These are phyloP conservation scores for Penicillium thymicola DNA, from an alignment of 2,329 filamentous ascomycete species.

Conservation along the genomic window DNA sequence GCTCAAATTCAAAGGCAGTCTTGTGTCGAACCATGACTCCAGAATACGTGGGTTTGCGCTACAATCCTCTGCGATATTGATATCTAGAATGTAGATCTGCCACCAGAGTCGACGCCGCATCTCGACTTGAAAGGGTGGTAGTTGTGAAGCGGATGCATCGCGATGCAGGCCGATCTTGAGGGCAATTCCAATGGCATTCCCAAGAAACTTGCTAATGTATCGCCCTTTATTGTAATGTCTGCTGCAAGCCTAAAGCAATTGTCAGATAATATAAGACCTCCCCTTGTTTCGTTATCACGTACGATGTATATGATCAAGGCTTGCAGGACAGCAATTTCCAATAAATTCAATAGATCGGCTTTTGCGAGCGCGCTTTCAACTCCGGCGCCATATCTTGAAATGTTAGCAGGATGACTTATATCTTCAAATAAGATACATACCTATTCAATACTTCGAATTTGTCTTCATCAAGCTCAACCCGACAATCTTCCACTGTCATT, in stretches of 20 bases:
- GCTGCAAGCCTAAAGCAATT: slow-evolving; percentile 13
- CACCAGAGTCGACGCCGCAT: slow-evolving; percentile 12
- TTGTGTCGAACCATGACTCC: slow-evolving; percentile 11
- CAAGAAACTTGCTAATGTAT: slow-evolving; percentile 8
- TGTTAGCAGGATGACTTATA: background rate
- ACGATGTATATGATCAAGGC: slow-evolving; percentile 23
- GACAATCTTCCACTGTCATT: background rate
- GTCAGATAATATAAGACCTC: background rate
- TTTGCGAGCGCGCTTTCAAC: slow-evolving; percentile 13
- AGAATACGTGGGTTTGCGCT: slow-evolving; percentile 10
- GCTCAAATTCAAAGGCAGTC: slow-evolving; percentile 16
- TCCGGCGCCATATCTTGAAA: slow-evolving; percentile 13
- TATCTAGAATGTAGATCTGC: background rate
- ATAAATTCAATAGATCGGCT: slow-evolving; percentile 8
- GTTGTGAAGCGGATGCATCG: slow-evolving; percentile 1
- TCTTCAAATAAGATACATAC: slow-evolving; percentile 1
- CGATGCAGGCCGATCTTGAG: slow-evolving; percentile 14
- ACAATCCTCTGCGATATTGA: slow-evolving; percentile 7
- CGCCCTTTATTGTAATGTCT: slow-evolving; percentile 13
- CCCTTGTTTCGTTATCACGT: background rate
- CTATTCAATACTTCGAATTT: slow-evolving; percentile 7
- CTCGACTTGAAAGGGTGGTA: slow-evolving; percentile 18
- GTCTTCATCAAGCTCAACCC: slow-evolving; percentile 10
- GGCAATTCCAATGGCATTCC: slow-evolving; percentile 11
- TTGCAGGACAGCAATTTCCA: slow-evolving; percentile 18